Evolutionary conservation across 1,139 yeast species (phyloP), one percentile per base, ranked within the genome.

Genomic region (Kluyveromyces sp.): DNA sequence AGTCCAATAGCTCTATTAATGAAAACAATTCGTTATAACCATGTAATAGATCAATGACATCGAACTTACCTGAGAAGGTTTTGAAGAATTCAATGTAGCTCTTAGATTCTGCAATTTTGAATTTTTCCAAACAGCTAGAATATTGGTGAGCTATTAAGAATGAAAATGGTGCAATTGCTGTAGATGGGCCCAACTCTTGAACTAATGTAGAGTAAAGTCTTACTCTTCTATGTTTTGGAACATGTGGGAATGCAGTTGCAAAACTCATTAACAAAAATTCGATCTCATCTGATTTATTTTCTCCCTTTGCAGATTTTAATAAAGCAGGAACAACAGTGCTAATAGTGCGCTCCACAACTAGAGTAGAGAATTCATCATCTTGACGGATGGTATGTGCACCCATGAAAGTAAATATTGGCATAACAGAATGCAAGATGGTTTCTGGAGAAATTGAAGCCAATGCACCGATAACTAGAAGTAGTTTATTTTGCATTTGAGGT

Each of bases 351-450:
- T 89, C 96, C 52, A 94, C 88, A 36, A 92, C 97, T 53, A 86
- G 84, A 40, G 85, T 85, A 2, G 97, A 87, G 63, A 87, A 90
- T 60, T 89, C 97, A 64, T 92, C 97, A 65, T 92, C 98, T 69
- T 92, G 97, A 61, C 96, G 83, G 45, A 94, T 79, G 8, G 97
- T 89, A 59, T 89, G 95, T 31, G 97, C 96, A 48, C 99, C 99
- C 98, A 92, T 92, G 60, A 92, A 94, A 0, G 98, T 94, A 71
- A 92, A 92, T 46, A 92, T 90, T 25, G 99, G 98, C 99, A 92
- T 92, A 10, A 94, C 96, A 3, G 97, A 86, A 68, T 94, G 97
- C 53, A 94, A 72, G 35, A 92, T 89, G 37, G 85, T 79, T 62
- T 92, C 97, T 6, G 98, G 96, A 21, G 92, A 88, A 48, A 90